These are phyloP conservation scores for Aspergillus leporis DNA, from an alignment of 495 filamentous ascomycete genomes.

Conservation along the genomic window DNA sequence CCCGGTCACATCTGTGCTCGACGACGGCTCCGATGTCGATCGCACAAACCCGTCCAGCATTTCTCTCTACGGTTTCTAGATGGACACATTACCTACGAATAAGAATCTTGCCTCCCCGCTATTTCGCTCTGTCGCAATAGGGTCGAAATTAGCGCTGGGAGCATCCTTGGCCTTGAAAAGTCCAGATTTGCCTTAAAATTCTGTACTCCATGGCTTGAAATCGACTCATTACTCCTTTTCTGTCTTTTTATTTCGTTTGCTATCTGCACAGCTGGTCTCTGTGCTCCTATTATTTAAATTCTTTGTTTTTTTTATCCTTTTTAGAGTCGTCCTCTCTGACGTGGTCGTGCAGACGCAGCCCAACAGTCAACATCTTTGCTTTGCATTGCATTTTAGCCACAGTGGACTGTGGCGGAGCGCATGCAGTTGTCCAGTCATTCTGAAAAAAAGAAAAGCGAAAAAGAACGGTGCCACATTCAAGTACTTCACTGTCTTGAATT, in stretches of 20 bases:
- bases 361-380: slow-evolving; percentile 9
- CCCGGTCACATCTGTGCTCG: slow-evolving; percentile 21
- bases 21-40: slow-evolving; percentile 32
- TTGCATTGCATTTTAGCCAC: slow-evolving; percentile 30
- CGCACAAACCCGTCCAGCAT: slow-evolving; percentile 31
- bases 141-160: slow-evolving; percentile 23
- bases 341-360: slow-evolving; percentile 33
- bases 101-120: slow-evolving; percentile 18
- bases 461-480: slow-evolving; percentile 2
- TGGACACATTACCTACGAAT: slow-evolving; percentile 25
- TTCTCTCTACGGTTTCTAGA: slow-evolving; percentile 24
- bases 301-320: slow-evolving; percentile 14
- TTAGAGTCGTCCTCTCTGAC: slow-evolving; percentile 26
- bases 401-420: slow-evolving; percentile 44
- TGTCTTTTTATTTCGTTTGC: slow-evolving; percentile 15
- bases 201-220: not conserved
- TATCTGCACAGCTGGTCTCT: slow-evolving; percentile 16
- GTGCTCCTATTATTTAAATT: slow-evolving; percentile 16
- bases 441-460: not conserved
- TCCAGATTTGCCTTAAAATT: slow-evolving; percentile 24
- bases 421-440: slow-evolving; percentile 28
- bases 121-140: slow-evolving; percentile 12
- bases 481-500: not conserved
- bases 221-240: slow-evolving; percentile 12
- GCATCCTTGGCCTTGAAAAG: slow-evolving; percentile 27